These are phyloP conservation scores for Hydnomerulius pinastri DNA, from an alignment of 768 basidiomycete genomes.

Conservation along the genomic window DNA sequence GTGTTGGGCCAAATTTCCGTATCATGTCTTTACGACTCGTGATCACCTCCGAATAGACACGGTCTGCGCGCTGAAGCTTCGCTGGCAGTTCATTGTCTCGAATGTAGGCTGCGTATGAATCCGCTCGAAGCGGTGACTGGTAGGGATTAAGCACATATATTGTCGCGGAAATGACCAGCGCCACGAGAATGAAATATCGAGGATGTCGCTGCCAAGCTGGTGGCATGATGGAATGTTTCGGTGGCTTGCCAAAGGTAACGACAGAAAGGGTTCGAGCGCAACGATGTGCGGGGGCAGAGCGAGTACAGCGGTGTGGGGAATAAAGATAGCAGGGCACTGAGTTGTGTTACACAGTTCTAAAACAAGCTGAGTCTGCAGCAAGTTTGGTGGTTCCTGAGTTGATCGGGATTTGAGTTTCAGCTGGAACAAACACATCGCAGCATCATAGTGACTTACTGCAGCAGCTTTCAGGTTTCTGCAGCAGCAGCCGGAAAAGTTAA, in stretches of 20 bases:
- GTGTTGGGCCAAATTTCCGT: conserved; percentile 52
- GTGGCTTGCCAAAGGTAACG: not conserved
- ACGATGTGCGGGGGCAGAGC: conserved; percentile 5
- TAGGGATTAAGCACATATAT: conserved; percentile 49
- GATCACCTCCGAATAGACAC: conserved; percentile 47
- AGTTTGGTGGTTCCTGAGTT: conserved; percentile 5
- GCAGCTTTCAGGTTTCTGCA: conserved; percentile 3
- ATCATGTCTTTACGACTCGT: conserved; percentile 48
- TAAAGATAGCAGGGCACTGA: conserved; percentile 11
- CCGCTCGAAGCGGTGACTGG: conserved; percentile 25
- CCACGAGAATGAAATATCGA: conserved; percentile 49
- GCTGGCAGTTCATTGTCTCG: conserved; percentile 39
- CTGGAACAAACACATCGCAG: not conserved
- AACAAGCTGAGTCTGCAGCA: not conserved
- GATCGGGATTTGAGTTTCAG: not conserved
- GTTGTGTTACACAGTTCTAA: conserved; percentile 13
- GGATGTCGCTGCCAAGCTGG: conserved; percentile 47
- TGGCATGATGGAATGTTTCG: conserved; percentile 26
- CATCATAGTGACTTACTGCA: conserved; percentile 15
- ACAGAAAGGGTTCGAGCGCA: conserved; percentile 7
- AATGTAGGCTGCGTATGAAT: conserved; percentile 23
- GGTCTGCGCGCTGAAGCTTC: conserved; percentile 45
- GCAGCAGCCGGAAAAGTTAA: not conserved
- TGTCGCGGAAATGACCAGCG: conserved; percentile 42
- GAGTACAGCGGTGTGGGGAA: conserved; percentile 11